Evolutionary conservation across 2,329 filamentous ascomycete species (phyloP).

Genomic region (Verticillium longisporum): DNA sequence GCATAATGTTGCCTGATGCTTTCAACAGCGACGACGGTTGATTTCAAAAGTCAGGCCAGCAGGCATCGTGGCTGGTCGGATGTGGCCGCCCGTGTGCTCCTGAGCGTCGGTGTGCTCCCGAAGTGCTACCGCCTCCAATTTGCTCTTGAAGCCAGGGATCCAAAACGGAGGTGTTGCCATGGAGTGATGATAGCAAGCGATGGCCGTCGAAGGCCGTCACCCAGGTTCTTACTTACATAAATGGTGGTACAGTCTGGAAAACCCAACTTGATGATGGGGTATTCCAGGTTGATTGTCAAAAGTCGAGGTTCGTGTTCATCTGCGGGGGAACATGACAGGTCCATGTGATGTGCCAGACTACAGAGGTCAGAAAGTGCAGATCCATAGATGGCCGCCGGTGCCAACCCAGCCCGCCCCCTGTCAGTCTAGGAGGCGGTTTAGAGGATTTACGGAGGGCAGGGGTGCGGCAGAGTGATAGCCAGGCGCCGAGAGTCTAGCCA

Average conservation of each 20-base stretch:
- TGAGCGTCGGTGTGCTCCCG: background rate
- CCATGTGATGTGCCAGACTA: background rate
- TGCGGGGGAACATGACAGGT: background rate
- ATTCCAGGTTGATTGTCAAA: background rate
- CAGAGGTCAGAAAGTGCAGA: background rate
- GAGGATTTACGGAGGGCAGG: background rate
- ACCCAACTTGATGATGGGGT: background rate
- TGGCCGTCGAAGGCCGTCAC: background rate
- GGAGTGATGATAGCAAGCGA: background rate
- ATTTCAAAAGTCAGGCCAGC: background rate
- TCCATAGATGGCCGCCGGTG: background rate
- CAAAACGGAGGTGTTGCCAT: no score
- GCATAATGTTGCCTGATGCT: background rate
- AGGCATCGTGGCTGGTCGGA: background rate
- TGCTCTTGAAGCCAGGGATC: background rate
- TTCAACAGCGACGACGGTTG: background rate
- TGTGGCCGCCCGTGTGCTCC: background rate
- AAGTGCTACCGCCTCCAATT: background rate
- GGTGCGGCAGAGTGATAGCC: background rate
- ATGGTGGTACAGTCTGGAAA: background rate
- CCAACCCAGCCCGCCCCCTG: background rate
- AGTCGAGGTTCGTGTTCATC: background rate
- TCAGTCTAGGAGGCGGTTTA: background rate
- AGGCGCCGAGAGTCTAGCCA: background rate
- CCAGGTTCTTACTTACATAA: background rate